phyloP scores from a whole-genome alignment of 805 yeast species.

The Ogataea parapolymorpha region DNA sequence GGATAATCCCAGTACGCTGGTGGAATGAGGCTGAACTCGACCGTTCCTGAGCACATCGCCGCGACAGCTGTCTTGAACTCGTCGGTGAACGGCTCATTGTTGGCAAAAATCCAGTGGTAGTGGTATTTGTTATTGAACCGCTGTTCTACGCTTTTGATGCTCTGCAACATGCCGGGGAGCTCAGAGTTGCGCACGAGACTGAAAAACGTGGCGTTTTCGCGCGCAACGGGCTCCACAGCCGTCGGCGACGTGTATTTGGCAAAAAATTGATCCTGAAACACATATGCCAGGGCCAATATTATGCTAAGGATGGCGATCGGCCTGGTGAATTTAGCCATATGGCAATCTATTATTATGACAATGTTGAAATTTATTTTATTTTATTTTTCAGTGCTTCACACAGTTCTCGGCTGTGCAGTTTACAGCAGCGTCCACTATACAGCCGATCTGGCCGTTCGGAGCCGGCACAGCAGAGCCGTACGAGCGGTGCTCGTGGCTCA shows the following conservation, averaged over 20 bases:
- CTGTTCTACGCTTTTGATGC: constrained; percentile 59
- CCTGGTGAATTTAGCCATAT: background rate
- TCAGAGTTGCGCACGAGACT: constrained; percentile 66
- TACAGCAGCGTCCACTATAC: constrained; percentile 51
- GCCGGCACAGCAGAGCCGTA: constrained; percentile 28
- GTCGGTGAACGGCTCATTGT: constrained; percentile 58
- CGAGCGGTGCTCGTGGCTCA: constrained; percentile 31
- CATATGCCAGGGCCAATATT: background rate
- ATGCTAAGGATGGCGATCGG: background rate
- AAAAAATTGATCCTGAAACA: background rate
- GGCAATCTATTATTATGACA: background rate
- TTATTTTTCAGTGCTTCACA: constrained; percentile 9
- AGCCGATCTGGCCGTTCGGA: constrained; percentile 33
- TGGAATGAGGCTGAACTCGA: constrained; percentile 58
- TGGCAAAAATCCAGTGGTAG: constrained; percentile 74
- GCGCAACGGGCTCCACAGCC: constrained; percentile 1
- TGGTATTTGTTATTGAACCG: constrained; percentile 57
- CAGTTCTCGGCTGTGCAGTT: constrained; percentile 49
- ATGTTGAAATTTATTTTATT: background rate
- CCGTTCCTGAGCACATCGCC: constrained; percentile 51
- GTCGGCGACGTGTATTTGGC: background rate
- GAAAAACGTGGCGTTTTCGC: constrained; percentile 61
- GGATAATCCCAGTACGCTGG: constrained; percentile 67
- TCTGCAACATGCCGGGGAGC: constrained; percentile 47
- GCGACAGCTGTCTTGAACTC: constrained; percentile 49